Percentiles rank a stretch among this genome's conserved stretches.
These are phyloP conservation scores for Didymella sp. DNA, from an alignment of 2,329 filamentous ascomycete species.

Conservation along the genomic window DNA sequence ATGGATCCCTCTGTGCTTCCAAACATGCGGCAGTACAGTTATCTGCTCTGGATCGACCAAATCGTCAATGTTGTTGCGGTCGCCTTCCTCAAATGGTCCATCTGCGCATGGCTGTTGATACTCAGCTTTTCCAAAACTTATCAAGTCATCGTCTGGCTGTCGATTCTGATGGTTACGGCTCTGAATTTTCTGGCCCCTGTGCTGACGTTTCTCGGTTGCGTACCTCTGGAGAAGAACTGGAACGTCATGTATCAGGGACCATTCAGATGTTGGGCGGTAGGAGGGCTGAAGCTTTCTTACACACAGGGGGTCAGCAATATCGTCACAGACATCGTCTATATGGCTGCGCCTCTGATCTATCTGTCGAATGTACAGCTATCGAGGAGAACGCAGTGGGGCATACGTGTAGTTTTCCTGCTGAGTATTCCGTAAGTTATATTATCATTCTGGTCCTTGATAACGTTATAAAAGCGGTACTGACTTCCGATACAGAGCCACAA, in stretches of 20 bases:
- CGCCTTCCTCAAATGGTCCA: constrained; percentile 39
- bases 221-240: constrained; percentile 38
- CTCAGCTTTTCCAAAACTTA: constrained; percentile 38
- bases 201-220: constrained; percentile 33
- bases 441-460: too few relatives aligned
- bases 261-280: constrained; percentile 30
- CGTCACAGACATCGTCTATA: constrained; percentile 38
- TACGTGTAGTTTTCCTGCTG: constrained; percentile 39
- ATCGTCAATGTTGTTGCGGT: constrained; percentile 40
- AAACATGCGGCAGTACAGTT: constrained; percentile 25
- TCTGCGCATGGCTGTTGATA: constrained; percentile 38
- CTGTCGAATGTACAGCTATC: constrained; percentile 33
- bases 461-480: not conserved
- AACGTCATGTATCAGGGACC: constrained; percentile 23
- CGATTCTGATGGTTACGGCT: constrained; percentile 34
- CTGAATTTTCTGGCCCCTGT: constrained; percentile 39
- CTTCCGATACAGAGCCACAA: constrained; percentile 26
- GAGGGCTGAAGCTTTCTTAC: constrained; percentile 29
- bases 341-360: constrained; percentile 38
- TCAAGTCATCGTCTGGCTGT: constrained; percentile 34
- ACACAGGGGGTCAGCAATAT: constrained; percentile 38
- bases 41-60: constrained; percentile 34
- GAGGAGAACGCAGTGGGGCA: constrained; percentile 35
- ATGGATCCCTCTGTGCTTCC: constrained; percentile 29
- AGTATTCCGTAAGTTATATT: constrained; percentile 34